These are phyloP conservation scores for Perilla frutescens DNA, from an alignment of 257 asterid genomes.

Conservation along the genomic window DNA sequence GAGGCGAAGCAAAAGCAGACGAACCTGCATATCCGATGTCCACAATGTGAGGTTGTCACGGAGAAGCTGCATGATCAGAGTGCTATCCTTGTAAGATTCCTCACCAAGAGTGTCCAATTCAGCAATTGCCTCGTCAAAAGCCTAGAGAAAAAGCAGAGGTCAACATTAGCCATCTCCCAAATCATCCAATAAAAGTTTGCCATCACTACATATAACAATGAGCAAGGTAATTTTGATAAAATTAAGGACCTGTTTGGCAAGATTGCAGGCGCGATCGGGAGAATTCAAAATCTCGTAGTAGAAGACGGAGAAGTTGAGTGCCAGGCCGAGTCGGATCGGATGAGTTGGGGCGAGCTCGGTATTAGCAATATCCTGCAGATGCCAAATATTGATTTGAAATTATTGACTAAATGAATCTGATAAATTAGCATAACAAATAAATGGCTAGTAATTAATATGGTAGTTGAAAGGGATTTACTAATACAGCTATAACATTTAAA, in stretches of 20 bases:
- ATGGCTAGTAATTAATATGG: not conserved
- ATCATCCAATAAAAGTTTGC: not conserved
- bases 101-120: conserved; percentile 94
- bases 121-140: conserved; percentile 92
- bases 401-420: conserved; percentile 11
- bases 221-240: not conserved
- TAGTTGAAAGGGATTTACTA: not conserved
- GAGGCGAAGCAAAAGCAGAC: not conserved
- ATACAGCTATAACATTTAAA: conserved; percentile 20
- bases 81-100: conserved; percentile 96
- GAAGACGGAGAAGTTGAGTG: conserved; percentile 90
- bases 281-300: conserved; percentile 85
- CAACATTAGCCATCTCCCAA: conserved; percentile 22
- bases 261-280: conserved; percentile 86
- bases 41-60: conserved; percentile 93
- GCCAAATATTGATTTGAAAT: not conserved
- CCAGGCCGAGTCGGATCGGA: conserved; percentile 86
- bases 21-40: conserved; percentile 94
- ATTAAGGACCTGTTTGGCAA: conserved; percentile 77
- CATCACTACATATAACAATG: no score
- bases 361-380: conserved; percentile 72
- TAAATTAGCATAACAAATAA: not conserved
- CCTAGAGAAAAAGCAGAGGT: conserved; percentile 43
- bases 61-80: conserved; percentile 94
- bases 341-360: conserved; percentile 86